Conservation (phyloP, 352 stramenopile genomes). For the Peronosclerospora sorghi region DNA sequence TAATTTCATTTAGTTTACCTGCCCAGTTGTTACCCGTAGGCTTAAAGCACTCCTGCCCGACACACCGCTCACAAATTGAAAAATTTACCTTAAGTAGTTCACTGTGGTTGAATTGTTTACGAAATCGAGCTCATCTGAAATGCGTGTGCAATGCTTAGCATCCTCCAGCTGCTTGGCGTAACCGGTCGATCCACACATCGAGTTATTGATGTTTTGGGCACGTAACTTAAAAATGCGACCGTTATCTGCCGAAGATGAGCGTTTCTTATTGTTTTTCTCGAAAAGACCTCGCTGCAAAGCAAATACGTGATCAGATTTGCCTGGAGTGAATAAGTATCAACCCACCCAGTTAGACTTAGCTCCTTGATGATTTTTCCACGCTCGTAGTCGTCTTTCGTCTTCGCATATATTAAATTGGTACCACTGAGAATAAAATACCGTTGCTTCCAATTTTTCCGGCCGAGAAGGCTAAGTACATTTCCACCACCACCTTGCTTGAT, state of each 20-base stretch:
- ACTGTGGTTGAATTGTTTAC: too few relatives aligned
- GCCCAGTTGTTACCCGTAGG: too few relatives aligned
- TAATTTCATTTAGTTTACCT: too few relatives aligned
- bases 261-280: conserved; percentile 72
- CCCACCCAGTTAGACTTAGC: conserved; percentile 58
- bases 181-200: conserved; percentile 69
- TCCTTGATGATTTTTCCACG: conserved; percentile 82
- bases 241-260: conserved; percentile 53
- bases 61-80: too few relatives aligned
- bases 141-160: conserved; percentile 9
- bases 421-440: conserved; percentile 79
- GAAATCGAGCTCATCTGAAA: too few relatives aligned
- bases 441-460: conserved; percentile 83
- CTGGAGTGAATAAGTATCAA: conserved; percentile 27
- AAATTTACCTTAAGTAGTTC: too few relatives aligned
- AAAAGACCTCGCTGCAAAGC: conserved; percentile 58
- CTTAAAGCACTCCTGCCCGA: too few relatives aligned
- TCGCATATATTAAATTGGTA: conserved; percentile 65
- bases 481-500: conserved; percentile 80
- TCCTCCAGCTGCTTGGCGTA: conserved; percentile 44
- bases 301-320: conserved; percentile 56
- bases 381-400: conserved; percentile 82
- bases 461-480: conserved; percentile 63
- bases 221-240: conserved; percentile 76
- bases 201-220: conserved; percentile 74